Percentiles rank a stretch among this genome's conserved stretches.
Evolutionary conservation across 805 yeast genomes (phyloP).

Genomic region (Wickerhamiella sorbophila): DNA sequence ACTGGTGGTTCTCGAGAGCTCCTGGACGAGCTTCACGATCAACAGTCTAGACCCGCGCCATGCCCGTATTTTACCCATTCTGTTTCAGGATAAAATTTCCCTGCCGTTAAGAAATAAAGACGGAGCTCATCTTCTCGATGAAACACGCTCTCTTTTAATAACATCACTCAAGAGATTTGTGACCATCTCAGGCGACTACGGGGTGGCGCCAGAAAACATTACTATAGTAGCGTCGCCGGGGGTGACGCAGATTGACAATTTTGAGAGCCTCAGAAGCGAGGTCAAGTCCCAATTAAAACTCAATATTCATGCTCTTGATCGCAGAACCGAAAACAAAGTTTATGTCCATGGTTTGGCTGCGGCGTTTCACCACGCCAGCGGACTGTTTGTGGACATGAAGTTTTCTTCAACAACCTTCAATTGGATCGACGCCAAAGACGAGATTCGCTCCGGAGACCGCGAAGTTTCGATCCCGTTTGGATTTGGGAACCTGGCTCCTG

Average conservation of each 20-base stretch:
- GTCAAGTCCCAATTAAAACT: neutral
- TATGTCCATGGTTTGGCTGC: conserved; percentile 67
- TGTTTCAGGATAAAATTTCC: conserved; percentile 59
- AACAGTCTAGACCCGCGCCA: conserved; percentile 55
- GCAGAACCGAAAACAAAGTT: conserved; percentile 19
- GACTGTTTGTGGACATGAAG: conserved; percentile 59
- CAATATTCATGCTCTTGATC: neutral
- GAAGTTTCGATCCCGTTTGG: conserved; percentile 63
- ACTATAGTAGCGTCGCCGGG: conserved; percentile 47
- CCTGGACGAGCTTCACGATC: conserved; percentile 59
- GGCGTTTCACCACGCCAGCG: conserved; percentile 50
- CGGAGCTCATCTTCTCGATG: conserved; percentile 16
- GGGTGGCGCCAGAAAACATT: conserved; percentile 43
- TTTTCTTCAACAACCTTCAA: conserved; percentile 58
- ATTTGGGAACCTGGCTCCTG: conserved; percentile 49
- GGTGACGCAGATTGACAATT: neutral
- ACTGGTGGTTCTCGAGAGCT: conserved; percentile 65
- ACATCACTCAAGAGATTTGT: conserved; percentile 54
- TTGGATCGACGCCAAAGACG: conserved; percentile 37
- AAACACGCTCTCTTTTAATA: conserved; percentile 44
- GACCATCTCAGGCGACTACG: conserved; percentile 58
- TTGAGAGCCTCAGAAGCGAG: neutral
- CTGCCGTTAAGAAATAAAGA: conserved; percentile 44
- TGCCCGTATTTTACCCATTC: conserved; percentile 65
- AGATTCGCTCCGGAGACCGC: conserved; percentile 24